phyloP scores from a whole-genome alignment of 495 filamentous ascomycete genomes.

The Arthonia radiata region DNA sequence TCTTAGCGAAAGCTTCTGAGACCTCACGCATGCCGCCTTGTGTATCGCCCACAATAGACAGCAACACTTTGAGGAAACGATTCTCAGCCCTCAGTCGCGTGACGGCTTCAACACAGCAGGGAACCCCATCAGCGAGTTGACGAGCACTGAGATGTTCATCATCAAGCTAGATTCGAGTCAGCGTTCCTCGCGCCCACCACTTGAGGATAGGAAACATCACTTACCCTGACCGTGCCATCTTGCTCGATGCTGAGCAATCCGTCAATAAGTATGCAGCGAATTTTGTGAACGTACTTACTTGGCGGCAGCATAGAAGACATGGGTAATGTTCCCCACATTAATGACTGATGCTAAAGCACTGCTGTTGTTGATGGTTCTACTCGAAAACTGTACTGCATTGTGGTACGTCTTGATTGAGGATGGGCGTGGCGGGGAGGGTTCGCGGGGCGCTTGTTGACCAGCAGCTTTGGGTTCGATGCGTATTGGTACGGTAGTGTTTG shows the following conservation, averaged over 20 bases:
- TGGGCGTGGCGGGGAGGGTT: too few relatives aligned
- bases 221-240: constrained; percentile 63
- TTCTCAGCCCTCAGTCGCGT: constrained; percentile 49
- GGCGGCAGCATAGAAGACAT: constrained; percentile 81
- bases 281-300: constrained; percentile 17
- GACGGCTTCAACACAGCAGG: constrained; percentile 58
- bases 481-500: too few relatives aligned
- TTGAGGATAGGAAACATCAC: neutral
- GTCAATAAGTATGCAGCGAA: constrained; percentile 1
- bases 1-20: constrained; percentile 52
- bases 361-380: constrained; percentile 54
- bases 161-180: constrained; percentile 31
- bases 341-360: constrained; percentile 48
- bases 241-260: constrained; percentile 31
- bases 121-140: constrained; percentile 51
- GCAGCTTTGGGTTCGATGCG: too few relatives aligned
- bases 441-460: too few relatives aligned
- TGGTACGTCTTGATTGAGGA: constrained; percentile 20
- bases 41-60: constrained; percentile 72
- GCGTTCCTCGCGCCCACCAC: constrained; percentile 8
- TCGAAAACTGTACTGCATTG: constrained; percentile 82
- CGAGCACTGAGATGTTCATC: constrained; percentile 70
- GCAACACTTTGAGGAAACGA: constrained; percentile 48
- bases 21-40: too few relatives aligned
- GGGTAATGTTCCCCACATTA: constrained; percentile 41